A percentile compares a stretch with the other conserved stretches of the same genome.
phyloP scores from a whole-genome alignment of 2,329 filamentous ascomycete species.

The Ophiosphaerella korrae region DNA sequence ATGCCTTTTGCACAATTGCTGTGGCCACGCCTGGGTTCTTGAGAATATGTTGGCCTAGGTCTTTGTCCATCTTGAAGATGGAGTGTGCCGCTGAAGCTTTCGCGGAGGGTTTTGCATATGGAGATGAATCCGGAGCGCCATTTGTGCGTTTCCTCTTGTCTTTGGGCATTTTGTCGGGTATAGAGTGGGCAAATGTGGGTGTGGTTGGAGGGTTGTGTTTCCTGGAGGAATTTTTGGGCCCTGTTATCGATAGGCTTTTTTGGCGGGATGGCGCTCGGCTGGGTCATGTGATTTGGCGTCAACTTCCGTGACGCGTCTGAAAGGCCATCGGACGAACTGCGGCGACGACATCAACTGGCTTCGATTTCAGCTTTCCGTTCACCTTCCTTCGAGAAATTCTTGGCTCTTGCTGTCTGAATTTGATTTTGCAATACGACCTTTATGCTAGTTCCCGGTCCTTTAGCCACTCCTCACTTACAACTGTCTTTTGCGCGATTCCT shows the following conservation, averaged over 20 bases:
- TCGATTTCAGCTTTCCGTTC: background rate
- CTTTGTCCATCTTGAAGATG: slow-evolving; percentile 97
- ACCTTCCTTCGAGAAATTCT: no score
- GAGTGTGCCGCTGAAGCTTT: slow-evolving; percentile 69
- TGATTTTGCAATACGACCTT: no score
- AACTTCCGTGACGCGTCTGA: slow-evolving; percentile 9
- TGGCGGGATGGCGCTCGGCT: slow-evolving; percentile 4
- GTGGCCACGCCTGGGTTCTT: slow-evolving; percentile 88
- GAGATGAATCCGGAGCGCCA: slow-evolving; percentile 44
- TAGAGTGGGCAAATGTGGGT: slow-evolving; percentile 2
- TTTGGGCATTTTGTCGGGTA: slow-evolving; percentile 52
- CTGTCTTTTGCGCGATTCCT: no score
- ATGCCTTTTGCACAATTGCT: slow-evolving; percentile 83
- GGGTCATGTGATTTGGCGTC: slow-evolving; percentile 25
- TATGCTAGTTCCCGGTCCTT: no score
- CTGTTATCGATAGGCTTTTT: slow-evolving; percentile 17
- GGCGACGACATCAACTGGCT: background rate
- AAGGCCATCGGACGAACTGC: slow-evolving; percentile 3
- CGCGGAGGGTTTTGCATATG: slow-evolving; percentile 51
- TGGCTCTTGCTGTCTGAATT: no score
- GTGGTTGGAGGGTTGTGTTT: slow-evolving; percentile 10
- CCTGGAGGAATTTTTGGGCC: slow-evolving; percentile 27
- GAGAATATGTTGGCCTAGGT: slow-evolving; percentile 87
- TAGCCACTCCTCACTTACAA: no score
- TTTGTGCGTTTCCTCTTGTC: slow-evolving; percentile 45